A percentile compares a stretch with the other conserved stretches of the same genome.
Conservation (phyloP, 1,284 basidiomycete species). For the Puccinia brachypodii region DNA sequence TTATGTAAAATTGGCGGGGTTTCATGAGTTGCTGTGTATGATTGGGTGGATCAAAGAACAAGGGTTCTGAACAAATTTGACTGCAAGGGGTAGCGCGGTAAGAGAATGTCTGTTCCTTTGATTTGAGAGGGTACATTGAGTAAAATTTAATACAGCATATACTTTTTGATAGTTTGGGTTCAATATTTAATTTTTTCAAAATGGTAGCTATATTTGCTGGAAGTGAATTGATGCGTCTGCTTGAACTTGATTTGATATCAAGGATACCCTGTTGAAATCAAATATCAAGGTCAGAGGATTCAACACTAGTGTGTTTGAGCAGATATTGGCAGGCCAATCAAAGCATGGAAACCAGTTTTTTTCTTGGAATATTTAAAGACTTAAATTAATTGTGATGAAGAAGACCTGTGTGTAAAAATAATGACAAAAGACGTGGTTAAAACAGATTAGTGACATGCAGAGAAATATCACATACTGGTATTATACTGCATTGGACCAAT, state of each 20-base stretch:
- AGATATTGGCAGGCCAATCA: not conserved
- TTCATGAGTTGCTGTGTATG: not conserved
- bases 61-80: not conserved
- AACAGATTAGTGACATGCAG: not conserved
- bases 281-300: not conserved
- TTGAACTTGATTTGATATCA: not conserved
- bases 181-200: constrained; percentile 4
- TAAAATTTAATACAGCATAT: constrained; percentile 10
- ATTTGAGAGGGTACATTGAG: not conserved
- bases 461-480: not conserved
- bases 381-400: not conserved
- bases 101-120: not conserved
- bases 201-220: not conserved
- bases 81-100: not conserved
- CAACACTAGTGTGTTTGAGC: not conserved
- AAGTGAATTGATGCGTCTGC: not conserved
- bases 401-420: not conserved
- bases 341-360: not conserved
- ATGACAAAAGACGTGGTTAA: not conserved
- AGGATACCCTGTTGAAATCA: not conserved
- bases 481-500: not conserved
- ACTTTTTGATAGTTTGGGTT: not conserved
- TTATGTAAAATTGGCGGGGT: not conserved
- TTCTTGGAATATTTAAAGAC: not conserved
- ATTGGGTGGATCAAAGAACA: not conserved